phyloP scores from a whole-genome alignment of 805 yeast genomes.

The Ogataea neopini region DNA sequence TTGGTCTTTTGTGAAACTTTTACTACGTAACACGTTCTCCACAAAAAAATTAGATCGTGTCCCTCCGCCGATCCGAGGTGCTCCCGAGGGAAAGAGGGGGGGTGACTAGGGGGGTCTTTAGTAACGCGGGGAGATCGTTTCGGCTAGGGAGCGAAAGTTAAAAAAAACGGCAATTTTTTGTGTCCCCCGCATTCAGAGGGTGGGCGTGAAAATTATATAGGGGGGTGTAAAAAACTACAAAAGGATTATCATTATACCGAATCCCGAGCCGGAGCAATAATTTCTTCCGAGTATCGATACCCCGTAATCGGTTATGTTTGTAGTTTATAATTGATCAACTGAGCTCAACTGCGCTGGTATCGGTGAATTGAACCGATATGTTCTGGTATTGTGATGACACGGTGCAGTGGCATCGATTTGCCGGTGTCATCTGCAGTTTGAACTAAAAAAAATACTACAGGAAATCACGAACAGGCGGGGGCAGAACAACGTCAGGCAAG shows the following conservation, averaged over 20 bases:
- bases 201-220: neutral
- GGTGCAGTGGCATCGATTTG: no score
- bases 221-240: neutral
- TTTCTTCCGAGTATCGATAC: constrained; percentile 2
- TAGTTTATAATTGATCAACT: no score
- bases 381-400: neutral
- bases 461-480: neutral
- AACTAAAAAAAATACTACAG: neutral
- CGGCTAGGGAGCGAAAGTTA: no score
- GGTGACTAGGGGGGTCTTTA: no score
- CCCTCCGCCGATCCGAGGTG: no score
- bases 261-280: neutral
- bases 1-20: constrained; percentile 27
- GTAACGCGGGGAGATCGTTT: no score
- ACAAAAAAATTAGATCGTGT: neutral
- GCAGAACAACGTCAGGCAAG: neutral
- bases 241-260: constrained; percentile 1
- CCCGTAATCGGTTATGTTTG: no score
- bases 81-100: no score
- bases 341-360: neutral
- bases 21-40: neutral
- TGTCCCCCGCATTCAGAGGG: neutral
- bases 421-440: no score
- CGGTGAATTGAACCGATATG: neutral
- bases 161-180: no score